phyloP scores from a whole-genome alignment of 1,139 yeast species.

The Debaryomycetaceae sp. region DNA sequence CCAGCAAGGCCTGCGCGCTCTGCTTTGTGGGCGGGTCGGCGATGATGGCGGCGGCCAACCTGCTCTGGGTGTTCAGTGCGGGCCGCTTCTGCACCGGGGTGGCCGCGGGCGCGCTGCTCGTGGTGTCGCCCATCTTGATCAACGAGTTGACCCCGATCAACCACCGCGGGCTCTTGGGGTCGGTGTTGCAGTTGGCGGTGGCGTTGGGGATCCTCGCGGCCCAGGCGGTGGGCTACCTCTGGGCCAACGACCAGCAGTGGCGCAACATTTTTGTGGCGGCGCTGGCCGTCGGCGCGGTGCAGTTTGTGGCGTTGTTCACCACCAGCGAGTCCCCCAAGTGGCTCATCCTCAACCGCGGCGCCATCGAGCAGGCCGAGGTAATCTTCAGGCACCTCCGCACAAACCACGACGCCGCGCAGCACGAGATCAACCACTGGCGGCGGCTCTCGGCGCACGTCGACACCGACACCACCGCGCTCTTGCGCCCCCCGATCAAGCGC shows the following conservation, averaged over 20 bases:
- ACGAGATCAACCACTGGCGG: constrained; percentile 38
- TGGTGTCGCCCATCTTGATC: constrained; percentile 34
- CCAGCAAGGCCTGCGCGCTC: constrained; percentile 22
- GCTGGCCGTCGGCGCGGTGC: constrained; percentile 20
- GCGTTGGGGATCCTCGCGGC: constrained; percentile 32
- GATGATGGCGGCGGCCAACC: constrained; percentile 22
- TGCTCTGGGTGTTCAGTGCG: constrained; percentile 15
- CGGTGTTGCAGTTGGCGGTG: constrained; percentile 33
- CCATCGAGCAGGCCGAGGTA: constrained; percentile 22
- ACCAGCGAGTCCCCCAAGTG: constrained; percentile 40
- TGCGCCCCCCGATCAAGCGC: constrained; percentile 6
- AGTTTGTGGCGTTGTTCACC: constrained; percentile 28
- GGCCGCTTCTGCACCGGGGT: constrained; percentile 33
- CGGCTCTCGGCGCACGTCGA: constrained; percentile 16
- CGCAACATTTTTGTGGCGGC: constrained; percentile 27
- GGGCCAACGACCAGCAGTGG: constrained; percentile 36
- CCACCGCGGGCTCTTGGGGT: constrained; percentile 36
- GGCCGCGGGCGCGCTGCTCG: constrained; percentile 37
- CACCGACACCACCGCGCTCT: constrained; percentile 10
- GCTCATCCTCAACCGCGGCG: constrained; percentile 29
- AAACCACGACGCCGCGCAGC: constrained; percentile 23
- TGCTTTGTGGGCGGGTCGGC: constrained; percentile 25
- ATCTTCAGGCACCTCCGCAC: constrained; percentile 27
- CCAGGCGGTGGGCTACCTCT: constrained; percentile 28
- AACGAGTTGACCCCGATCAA: constrained; percentile 36